Evolutionary conservation across 345 rosid species (phyloP).

Genomic region (Arabidopsis suecica): DNA sequence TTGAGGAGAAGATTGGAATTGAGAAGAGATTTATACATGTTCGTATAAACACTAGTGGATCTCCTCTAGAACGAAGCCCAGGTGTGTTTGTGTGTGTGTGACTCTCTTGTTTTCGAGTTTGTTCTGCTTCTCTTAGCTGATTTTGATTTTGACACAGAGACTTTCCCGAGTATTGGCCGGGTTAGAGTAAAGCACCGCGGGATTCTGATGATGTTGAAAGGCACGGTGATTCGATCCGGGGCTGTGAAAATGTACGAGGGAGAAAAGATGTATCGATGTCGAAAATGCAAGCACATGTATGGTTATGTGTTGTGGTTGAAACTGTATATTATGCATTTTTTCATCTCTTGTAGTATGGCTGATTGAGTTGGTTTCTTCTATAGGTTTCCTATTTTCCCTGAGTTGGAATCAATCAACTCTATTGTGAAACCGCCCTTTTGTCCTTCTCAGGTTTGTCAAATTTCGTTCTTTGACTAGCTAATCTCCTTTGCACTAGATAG

Average conservation of each 20-base stretch:
- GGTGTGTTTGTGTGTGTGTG: constrained; percentile 49
- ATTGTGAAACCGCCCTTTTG: constrained; percentile 76
- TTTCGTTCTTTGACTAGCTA: constrained; percentile 7
- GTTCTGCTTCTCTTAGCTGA: background rate
- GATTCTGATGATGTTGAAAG: constrained; percentile 79
- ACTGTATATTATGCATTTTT: background rate
- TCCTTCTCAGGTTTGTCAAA: constrained; percentile 75
- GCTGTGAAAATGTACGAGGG: constrained; percentile 95
- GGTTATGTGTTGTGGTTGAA: constrained; percentile 5
- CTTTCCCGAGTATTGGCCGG: constrained; percentile 84
- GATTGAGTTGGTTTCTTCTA: constrained; percentile 36
- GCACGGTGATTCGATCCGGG: constrained; percentile 89
- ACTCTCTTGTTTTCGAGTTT: background rate
- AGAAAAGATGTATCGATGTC: constrained; percentile 77
- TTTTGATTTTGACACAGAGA: constrained; percentile 51
- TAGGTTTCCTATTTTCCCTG: constrained; percentile 86
- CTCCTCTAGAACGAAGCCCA: constrained; percentile 76
- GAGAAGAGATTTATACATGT: constrained; percentile 85
- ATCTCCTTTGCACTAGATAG: background rate
- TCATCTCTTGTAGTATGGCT: constrained; percentile 12
- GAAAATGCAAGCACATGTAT: constrained; percentile 80
- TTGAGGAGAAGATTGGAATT: constrained; percentile 52
- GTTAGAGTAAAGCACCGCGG: constrained; percentile 88
- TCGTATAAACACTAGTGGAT: constrained; percentile 75
- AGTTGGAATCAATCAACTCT: constrained; percentile 85